phyloP scores from a whole-genome alignment of 2,329 filamentous ascomycete species.

The Xylaria sp. region DNA sequence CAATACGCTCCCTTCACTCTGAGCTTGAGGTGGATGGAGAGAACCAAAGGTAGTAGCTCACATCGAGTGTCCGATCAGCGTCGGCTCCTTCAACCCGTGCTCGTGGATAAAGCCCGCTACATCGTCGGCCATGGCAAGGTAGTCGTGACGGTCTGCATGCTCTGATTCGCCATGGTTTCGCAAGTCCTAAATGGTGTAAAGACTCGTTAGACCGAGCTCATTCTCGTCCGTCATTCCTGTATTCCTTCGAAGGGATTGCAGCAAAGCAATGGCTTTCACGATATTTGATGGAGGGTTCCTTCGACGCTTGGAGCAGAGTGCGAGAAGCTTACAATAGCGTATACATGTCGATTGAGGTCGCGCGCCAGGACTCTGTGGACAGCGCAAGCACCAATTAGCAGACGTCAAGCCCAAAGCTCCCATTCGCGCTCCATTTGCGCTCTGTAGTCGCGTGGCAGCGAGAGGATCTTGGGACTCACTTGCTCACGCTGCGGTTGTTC shows the following conservation, averaged over 20 bases:
- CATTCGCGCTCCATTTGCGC: background rate
- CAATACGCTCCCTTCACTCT: background rate
- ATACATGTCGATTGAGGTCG: constrained; percentile 83
- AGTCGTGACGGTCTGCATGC: constrained; percentile 81
- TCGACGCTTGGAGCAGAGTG: background rate
- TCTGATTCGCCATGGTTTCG: constrained; percentile 94
- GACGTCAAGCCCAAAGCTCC: background rate
- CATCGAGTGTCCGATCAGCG: constrained; percentile 95
- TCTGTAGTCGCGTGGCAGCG: background rate
- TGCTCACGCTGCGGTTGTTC: constrained; percentile 94
- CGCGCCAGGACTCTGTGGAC: constrained; percentile 76
- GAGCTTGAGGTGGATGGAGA: background rate
- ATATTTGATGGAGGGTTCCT: background rate
- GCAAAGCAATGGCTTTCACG: background rate
- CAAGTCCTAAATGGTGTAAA: constrained; percentile 70
- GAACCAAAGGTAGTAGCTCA: constrained; percentile 52
- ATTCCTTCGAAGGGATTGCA: background rate
- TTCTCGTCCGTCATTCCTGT: background rate
- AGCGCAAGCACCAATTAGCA: constrained; percentile 11
- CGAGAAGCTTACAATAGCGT: constrained; percentile 74
- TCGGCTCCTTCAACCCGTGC: constrained; percentile 75
- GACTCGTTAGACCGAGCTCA: constrained; percentile 26
- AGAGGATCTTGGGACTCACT: constrained; percentile 68
- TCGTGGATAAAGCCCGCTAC: constrained; percentile 80
- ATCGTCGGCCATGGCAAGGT: constrained; percentile 83